These are phyloP conservation scores for Chimonanthus salicifolius DNA, from an alignment of 164 flowering plant species.

Conservation along the genomic window DNA sequence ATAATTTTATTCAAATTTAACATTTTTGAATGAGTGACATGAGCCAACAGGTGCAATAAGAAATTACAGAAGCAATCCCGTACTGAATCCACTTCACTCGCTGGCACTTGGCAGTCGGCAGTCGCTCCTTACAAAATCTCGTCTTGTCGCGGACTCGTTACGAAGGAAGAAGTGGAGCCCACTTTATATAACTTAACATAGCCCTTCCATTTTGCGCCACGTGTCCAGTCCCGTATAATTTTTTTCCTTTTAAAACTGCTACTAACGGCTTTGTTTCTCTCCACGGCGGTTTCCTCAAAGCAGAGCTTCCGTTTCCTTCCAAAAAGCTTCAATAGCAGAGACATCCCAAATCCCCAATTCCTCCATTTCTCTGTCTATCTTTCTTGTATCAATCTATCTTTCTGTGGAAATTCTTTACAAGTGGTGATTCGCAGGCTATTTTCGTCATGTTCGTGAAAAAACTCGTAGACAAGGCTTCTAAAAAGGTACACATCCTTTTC, in stretches of 20 bases:
- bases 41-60: too few species aligned
- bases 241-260: conserved; percentile 13
- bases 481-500: conserved; percentile 32
- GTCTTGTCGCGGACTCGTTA: not conserved
- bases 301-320: not conserved
- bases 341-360: not conserved
- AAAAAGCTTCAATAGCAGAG: not conserved
- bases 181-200: not conserved
- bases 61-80: too few species aligned
- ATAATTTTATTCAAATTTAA: too few species aligned
- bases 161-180: not conserved
- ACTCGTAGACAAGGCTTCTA: conserved; percentile 67
- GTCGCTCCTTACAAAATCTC: too few species aligned
- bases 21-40: too few species aligned
- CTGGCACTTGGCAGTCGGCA: too few species aligned
- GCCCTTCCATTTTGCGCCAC: conserved; percentile 12
- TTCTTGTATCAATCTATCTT: not conserved
- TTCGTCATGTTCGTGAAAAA: conserved; percentile 59
- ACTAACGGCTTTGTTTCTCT: conserved; percentile 22
- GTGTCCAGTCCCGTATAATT: conserved; percentile 3
- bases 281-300: conserved; percentile 28
- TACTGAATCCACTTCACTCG: too few species aligned
- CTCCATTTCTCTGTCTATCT: not conserved
- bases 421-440: not conserved
- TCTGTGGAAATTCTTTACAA: not conserved